These are phyloP conservation scores for Termitomyces sp. DNA, from an alignment of 768 basidiomycete species.

Conservation along the genomic window DNA sequence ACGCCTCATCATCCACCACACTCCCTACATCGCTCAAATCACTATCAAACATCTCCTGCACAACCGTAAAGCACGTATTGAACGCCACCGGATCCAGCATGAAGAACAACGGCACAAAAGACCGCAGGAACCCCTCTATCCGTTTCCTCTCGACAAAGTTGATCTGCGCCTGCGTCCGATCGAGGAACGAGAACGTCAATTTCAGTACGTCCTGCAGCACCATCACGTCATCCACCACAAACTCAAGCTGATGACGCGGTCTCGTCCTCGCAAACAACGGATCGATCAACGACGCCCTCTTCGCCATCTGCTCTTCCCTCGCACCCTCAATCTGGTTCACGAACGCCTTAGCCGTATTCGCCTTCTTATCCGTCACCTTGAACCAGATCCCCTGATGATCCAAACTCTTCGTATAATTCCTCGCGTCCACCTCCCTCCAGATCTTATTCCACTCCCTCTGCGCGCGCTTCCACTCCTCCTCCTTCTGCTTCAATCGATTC, in stretches of 20 bases:
- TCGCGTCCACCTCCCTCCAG: conserved; percentile 94
- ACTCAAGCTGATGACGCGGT: conserved; percentile 78
- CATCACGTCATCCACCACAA: conserved; percentile 64
- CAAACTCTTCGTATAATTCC: conserved; percentile 90
- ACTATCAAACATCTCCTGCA: conserved; percentile 50
- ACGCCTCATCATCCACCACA: conserved; percentile 32
- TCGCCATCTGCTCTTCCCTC: conserved; percentile 77
- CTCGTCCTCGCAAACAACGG: conserved; percentile 58
- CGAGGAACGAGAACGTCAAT: conserved; percentile 86
- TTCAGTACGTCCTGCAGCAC: conserved; percentile 88
- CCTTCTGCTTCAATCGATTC: conserved; percentile 87
- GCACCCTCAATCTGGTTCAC: conserved; percentile 83
- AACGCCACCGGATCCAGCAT: conserved; percentile 69
- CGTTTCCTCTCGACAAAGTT: conserved; percentile 68
- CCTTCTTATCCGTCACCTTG: conserved; percentile 88
- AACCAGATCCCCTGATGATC: conserved; percentile 93
- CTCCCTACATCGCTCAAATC: conserved; percentile 51
- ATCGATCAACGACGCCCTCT: conserved; percentile 60
- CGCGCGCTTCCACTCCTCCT: conserved; percentile 97
- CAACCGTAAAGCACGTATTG: conserved; percentile 64
- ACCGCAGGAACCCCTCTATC: conserved; percentile 80
- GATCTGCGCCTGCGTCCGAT: conserved; percentile 79
- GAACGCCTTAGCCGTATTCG: conserved; percentile 69
- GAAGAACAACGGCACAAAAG: conserved; percentile 74
- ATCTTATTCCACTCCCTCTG: conserved; percentile 99